Evolutionary conservation across 2,329 filamentous ascomycete species (phyloP), one percentile per base, ranked within the genome.

Genomic region (Mycosphaerella arachidis): DNA sequence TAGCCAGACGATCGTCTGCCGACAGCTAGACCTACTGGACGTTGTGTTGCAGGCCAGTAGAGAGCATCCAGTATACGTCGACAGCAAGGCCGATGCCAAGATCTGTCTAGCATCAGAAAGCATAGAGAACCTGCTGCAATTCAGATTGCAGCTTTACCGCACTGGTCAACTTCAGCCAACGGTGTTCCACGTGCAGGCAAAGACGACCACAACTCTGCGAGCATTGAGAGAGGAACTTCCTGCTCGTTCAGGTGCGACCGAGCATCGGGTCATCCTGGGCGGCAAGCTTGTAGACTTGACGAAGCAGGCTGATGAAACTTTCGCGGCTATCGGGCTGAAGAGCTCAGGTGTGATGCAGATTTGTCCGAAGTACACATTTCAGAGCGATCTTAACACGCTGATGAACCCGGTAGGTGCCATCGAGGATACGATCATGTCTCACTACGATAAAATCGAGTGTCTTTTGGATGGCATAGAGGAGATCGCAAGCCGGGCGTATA

Each of bases 391-490:
- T 30, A 61, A 57, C 30, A 65, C 63, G 31, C 63, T 69, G 46
- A 67, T 72, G 53, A 66, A 63, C 35, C 52, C 60, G 30, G 45
- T 63, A 56, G 78, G 63, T 70, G 79, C 82, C 1, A 80, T 97
- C 2, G 91, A 97, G 71, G 81, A 84, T 12, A 90, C 93, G 67
- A 86, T 97, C 24, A 78, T 94, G 66, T 82, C 86, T 59, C 90
- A 95, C 73, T 96, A 96, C 69, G 83, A 90, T 56, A 86, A 93
- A 62, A 77, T 99, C 27, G 96, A 94, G 81, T 83, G 85, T 48
- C 89, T 93, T 68, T 80, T 97, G 56, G 85, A 86, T 64, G 67
- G 63, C 6, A 57, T 66, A 83, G 92, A 76, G 84, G 90, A 48
- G 86, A 92, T 69, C 30, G 69, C 68, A 33, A 30, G 60, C 10